Evolutionary conservation across 139 green algal species (phyloP), one percentile per base, ranked within the genome.

Genomic region (Chlorella sp.): DNA sequence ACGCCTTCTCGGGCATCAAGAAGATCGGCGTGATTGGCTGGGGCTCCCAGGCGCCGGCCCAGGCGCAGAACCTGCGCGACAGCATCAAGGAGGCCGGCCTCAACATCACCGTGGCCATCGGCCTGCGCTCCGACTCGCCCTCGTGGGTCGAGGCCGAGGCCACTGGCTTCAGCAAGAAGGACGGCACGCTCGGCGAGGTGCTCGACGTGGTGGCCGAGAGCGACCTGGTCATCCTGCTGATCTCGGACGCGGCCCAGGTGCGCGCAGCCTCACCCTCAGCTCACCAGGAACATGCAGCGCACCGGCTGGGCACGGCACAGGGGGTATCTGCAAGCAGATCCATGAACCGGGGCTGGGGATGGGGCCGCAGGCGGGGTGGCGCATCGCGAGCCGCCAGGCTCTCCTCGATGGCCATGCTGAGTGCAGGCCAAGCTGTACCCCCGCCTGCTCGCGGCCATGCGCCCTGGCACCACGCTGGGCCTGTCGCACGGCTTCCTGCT

Each of bases 401-500:
- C 14, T 59, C 14, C 49, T 59, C 49, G 3, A 27, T 17, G 4
- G 61, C 61, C 61, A n/a, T n/a, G n/a, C n/a, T n/a, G n/a, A n/a
- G n/a, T n/a, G 34, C 87, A 98, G 91, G 95, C 95, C 67, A 93
- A 95, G 77, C 89, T 98, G 49, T 98, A 99, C 89, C 87, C 91
- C 5, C 85, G 90, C 69, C 83, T 99, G 55, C 83, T 99, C 63
- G 91, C 89, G 31, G 94, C 93, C 70, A 98, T 99, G 93, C 98
- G 98, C 88, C 95, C 95, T 17, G 93, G 95, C 29, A 77, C 95
- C 62, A 97, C 93, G 5, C 88, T 99, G 49, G 95, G 95, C 35
- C 90, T 99, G 50, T 97, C 92, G 65, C 96, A 99, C 87, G 96
- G 96, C 36, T 99, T 99, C 90, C 89, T 99, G 76, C 85, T 99